Base-by-base conservation (phyloP, 805 yeast species). In the Alloascoidea hylecoeti region DNA sequence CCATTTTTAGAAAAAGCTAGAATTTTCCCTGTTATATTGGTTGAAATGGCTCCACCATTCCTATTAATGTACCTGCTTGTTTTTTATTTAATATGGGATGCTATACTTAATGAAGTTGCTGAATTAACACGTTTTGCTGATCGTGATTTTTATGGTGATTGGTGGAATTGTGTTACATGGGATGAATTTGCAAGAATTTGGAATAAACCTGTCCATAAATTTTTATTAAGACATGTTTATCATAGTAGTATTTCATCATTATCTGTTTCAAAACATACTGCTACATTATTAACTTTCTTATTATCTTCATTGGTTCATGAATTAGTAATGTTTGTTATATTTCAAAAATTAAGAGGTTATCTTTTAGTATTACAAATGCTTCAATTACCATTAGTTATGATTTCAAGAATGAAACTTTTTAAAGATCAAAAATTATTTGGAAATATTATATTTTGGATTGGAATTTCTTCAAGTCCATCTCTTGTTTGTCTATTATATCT, bases 131-230 rank as follows among this genome's bases (percentile, higher is more conserved):
- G 68, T 38, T 94, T 78, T 58, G 96, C 84, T 3, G 96, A 92
- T 54, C 72, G 98, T 37, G 81, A 81, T 46, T 92, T 92, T 56
- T 92, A 94, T 52, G 89, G 94, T 2, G 82, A 85, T 34, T 94
- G 98, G 98, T 92, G 99, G 98, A 84, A 88, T 48, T 82, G 94
- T 43, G 74, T 79, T 15, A 80, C 84, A 33, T 92, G 96, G 96
- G 82, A 82, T 41, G 88, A 88, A 52, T 92, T 83, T 55, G 79
- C 96, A 6, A 67, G 96, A 45, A 75, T 81, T 44, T 94, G 99
- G 98, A 92, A 92, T 54, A 70, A 72, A 5, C 96, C 97, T 0
- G 97, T 92, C 16, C 96, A 92, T 55, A 71, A 75, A 50, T 92
- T 92, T 47, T 61, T 92, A 42, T 62, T 88, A 35, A 70, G 97